These are phyloP conservation scores for Paraconiothyrium sp. DNA, from an alignment of 2,329 filamentous ascomycete genomes.

Conservation along the genomic window DNA sequence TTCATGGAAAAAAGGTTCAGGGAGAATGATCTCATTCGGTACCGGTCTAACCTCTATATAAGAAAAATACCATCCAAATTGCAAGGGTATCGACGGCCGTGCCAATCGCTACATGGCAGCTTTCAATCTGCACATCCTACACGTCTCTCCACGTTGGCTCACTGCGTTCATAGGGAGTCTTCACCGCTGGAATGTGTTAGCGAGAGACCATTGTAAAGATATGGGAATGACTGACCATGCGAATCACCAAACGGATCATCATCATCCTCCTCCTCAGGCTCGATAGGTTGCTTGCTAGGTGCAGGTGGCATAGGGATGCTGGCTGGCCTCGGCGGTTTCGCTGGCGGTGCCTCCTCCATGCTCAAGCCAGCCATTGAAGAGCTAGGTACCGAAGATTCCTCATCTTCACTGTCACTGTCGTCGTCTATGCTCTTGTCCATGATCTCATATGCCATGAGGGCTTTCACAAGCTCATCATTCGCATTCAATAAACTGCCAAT, in stretches of 20 bases:
- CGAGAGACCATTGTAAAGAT: not conserved
- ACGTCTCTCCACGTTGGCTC: constrained; percentile 53
- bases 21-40: constrained; percentile 16
- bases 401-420: constrained; percentile 70
- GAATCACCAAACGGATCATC: constrained; percentile 87
- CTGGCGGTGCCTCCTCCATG: constrained; percentile 56
- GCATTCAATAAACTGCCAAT: constrained; percentile 90
- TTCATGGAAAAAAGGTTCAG: not conserved
- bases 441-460: constrained; percentile 93
- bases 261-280: constrained; percentile 68
- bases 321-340: constrained; percentile 59
- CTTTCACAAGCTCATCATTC: constrained; percentile 94
- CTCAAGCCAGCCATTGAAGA: constrained; percentile 58
- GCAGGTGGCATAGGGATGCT: constrained; percentile 51
- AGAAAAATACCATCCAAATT: constrained; percentile 5
- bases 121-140: constrained; percentile 25
- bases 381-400: constrained; percentile 35
- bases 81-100: constrained; percentile 14
- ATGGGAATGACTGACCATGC: constrained; percentile 61
- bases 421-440: constrained; percentile 86
- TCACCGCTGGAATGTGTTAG: constrained; percentile 56
- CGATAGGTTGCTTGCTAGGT: constrained; percentile 56
- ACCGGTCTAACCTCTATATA: constrained; percentile 14
- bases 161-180: constrained; percentile 56
- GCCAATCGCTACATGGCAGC: not conserved